Base-by-base conservation (phyloP, 2,329 filamentous ascomycete genomes). In the Xylariomycetidae sp. region DNA sequence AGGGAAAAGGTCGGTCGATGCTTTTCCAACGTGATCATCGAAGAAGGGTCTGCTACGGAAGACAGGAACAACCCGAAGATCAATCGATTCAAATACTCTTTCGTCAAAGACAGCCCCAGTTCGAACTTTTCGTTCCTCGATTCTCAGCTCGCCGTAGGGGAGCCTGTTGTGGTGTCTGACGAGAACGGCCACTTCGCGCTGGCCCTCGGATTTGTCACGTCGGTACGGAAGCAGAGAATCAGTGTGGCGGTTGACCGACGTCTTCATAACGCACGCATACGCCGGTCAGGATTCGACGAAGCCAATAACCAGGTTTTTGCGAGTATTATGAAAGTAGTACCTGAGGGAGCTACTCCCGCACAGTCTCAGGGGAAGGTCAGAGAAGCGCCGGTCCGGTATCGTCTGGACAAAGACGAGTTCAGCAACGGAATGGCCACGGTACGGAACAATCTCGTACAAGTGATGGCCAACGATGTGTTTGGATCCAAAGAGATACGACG, bases 321-420 rank as follows among this genome's bases (percentile, higher is more conserved):
- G 5, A 88, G 89, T 30, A 90, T 96, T 44, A 95, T 96, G 87
- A 85, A 94, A 45, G 81, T 94, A 16, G 72, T 69, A 10, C 69
- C 69, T 5, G 72, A 80, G 48, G 75, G 71, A 2, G 68, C 66
- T 22, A 63, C 62, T 1, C 63, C 69, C 16, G 65, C 74, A 22
- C 64, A 76, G 36, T 67, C 71, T 5, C 60, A 74, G 25, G 67
- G 63, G 17, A 72, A 67, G 45, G 67, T 70, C 44, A 67, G 70
- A 37, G 66, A 70, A 36, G 58, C 72, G 4, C 75, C 75, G 4
- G 64, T 84, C 5, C 70, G 78, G 30, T 98, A 95, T 51, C 83
- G 92, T 16, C 69, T 98, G 4, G 92, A 98, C 62, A 96, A 96
- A 57, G 92, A 98, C 51, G 92, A 98, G 54, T 98, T 98, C 61